phyloP scores from a whole-genome alignment of 768 basidiomycete genomes.

The Mycena sanguinolenta region DNA sequence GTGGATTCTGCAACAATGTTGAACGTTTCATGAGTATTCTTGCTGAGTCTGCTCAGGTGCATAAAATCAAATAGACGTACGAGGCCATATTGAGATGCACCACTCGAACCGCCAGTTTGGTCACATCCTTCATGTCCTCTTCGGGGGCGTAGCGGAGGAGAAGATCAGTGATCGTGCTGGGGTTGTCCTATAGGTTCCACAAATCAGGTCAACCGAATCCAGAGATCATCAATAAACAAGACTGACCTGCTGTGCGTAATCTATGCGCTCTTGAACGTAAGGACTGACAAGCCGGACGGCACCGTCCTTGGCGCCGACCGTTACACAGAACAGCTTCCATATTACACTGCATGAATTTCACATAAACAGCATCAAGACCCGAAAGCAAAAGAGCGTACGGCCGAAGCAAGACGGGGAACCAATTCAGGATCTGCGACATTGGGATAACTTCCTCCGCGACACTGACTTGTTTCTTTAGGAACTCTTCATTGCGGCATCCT shows the following conservation, averaged over 20 bases:
- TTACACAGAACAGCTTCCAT: constrained; percentile 27
- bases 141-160: constrained; percentile 32
- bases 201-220: not conserved
- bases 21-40: not conserved
- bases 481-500: constrained; percentile 35
- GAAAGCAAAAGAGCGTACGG: not conserved
- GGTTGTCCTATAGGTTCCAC: constrained; percentile 13
- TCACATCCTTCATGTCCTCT: constrained; percentile 22
- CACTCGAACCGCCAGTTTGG: constrained; percentile 22
- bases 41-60: constrained; percentile 19
- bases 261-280: constrained; percentile 30
- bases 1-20: constrained; percentile 36
- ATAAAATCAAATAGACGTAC: constrained; percentile 18
- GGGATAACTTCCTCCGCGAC: constrained; percentile 32
- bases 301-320: constrained; percentile 23
- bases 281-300: constrained; percentile 23
- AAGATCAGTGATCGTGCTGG: constrained; percentile 32
- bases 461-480: constrained; percentile 32
- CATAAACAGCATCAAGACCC: not conserved
- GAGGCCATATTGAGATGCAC: constrained; percentile 38
- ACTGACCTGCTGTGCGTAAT: constrained; percentile 32
- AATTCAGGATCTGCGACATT: constrained; percentile 28
- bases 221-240: not conserved
- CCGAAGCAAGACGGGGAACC: constrained; percentile 20
- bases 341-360: constrained; percentile 7